Percentiles rank a stretch among this genome's conserved stretches.
phyloP scores from a whole-genome alignment of 345 rosid species.

The Eucalyptus brandiana region DNA sequence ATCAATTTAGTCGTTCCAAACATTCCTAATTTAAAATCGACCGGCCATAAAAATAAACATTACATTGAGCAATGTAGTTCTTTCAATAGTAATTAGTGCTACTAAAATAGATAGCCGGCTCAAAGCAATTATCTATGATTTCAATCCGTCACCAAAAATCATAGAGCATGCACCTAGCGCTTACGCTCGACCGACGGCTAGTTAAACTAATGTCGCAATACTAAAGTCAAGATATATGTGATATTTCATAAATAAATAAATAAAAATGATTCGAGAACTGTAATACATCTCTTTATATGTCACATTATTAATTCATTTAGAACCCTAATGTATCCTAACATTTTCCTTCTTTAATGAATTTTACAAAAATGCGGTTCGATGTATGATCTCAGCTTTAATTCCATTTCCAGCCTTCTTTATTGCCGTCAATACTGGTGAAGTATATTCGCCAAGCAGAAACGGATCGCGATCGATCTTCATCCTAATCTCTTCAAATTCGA shows the following conservation, averaged over 20 bases:
- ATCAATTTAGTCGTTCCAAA: neutral
- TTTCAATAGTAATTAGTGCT: neutral
- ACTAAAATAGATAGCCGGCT: neutral
- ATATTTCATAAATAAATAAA: neutral
- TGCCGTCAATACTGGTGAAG: neutral
- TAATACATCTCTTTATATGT: neutral
- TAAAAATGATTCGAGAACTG: neutral
- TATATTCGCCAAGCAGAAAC: neutral
- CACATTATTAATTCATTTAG: neutral
- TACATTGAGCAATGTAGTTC: neutral
- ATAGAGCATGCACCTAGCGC: neutral
- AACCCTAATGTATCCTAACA: neutral
- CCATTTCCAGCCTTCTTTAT: neutral
- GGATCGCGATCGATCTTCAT: neutral
- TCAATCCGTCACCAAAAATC: neutral
- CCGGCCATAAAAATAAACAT: neutral
- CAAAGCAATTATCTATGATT: neutral
- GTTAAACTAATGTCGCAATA: neutral
- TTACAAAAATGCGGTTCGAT: neutral
- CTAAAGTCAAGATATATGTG: neutral
- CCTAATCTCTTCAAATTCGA: neutral
- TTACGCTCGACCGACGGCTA: accelerated
- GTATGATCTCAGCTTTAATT: neutral
- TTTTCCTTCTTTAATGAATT: neutral
- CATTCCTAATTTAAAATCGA: neutral